phyloP scores from a whole-genome alignment of 1,284 basidiomycete genomes.

The Exsudoporus floridanus region DNA sequence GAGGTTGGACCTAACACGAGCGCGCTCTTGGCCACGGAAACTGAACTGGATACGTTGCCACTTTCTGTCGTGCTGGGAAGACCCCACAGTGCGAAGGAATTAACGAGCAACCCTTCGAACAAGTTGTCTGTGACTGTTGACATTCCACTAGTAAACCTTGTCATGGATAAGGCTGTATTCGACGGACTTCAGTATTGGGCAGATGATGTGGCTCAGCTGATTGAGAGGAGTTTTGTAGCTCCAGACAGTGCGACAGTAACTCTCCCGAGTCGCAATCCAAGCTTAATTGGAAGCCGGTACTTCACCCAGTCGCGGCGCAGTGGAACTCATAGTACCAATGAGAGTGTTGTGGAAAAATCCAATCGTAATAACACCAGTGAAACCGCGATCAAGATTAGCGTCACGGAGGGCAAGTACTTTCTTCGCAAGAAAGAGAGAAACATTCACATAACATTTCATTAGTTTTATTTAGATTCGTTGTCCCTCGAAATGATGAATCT shows the following conservation, averaged over 20 bases:
- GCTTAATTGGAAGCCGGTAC: conserved; percentile 81
- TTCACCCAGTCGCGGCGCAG: conserved; percentile 62
- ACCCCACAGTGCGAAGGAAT: conserved; percentile 5
- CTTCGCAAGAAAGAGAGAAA: background rate
- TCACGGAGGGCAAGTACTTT: conserved; percentile 54
- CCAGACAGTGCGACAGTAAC: conserved; percentile 36
- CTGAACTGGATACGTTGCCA: conserved; percentile 12
- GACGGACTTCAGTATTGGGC: conserved; percentile 84
- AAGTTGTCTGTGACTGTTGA: conserved; percentile 46
- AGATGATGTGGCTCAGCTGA: conserved; percentile 76
- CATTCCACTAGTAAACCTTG: conserved; percentile 65
- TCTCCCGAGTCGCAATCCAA: conserved; percentile 54
- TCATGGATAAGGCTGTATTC: conserved; percentile 61
- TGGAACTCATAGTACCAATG: conserved; percentile 42
- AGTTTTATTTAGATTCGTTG: conserved; percentile 47
- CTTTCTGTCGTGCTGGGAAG: conserved; percentile 26
- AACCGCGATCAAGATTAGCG: conserved; percentile 49
- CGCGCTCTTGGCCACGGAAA: conserved; percentile 29
- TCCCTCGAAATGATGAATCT: conserved; percentile 38
- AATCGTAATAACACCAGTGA: conserved; percentile 38
- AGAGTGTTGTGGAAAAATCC: conserved; percentile 27
- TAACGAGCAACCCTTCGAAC: conserved; percentile 13
- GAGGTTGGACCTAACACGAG: conserved; percentile 15
- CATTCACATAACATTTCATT: background rate
- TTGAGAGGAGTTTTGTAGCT: conserved; percentile 43